Base-by-base conservation (phyloP, 768 basidiomycete species). In the Rhizopogon rudus region DNA sequence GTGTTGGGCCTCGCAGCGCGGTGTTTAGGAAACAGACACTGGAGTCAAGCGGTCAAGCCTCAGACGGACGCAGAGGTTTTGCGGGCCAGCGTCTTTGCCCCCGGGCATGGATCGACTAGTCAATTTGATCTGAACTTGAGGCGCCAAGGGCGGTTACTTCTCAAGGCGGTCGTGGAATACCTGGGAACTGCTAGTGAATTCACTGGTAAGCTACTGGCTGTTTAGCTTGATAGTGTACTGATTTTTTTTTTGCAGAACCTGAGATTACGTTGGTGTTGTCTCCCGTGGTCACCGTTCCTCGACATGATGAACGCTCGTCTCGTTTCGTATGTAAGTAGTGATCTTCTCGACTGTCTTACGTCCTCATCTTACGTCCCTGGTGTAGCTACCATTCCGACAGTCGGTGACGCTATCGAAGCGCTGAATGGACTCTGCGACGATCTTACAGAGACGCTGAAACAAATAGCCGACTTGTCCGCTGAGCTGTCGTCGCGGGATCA, bases 401-500 rank as follows among this genome's bases (percentile, higher is more conserved):
- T 93, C 3, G 87, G 88, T 3, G 86, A 91, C 62, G 80, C 84
- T 2, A 77, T 91, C 22, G 82, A 86, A 50, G 82, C 86, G 0
- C 71, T 92, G 43, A 79, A 81, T 39, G 76, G 79, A 43, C 76
- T 92, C 3, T 80, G 81, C 52, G 75, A 73, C 7, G 84, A 87
- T 58, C 79, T 95, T 3, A 66, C 78, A 0, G 76, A 76, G 31
- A 81, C 77, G 1, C 66, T 91, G 55, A 82, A 84, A 57, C 84
- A 88, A 57, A 86, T 91, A 31, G 71, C 76, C 3, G 83, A 84
- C 61, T 71, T 93, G 13, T 77, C 81, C 5, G 83, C 83, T 0
- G 90, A 93, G 67, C 71, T 95, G 28, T 78, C 81, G 3, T 80
- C 86, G n/a, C 81, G 76, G 42, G 84, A 90, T n/a, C 81, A 83